Conservation (phyloP, 2,329 filamentous ascomycete genomes). For the Dichotomopilus funicola region DNA sequence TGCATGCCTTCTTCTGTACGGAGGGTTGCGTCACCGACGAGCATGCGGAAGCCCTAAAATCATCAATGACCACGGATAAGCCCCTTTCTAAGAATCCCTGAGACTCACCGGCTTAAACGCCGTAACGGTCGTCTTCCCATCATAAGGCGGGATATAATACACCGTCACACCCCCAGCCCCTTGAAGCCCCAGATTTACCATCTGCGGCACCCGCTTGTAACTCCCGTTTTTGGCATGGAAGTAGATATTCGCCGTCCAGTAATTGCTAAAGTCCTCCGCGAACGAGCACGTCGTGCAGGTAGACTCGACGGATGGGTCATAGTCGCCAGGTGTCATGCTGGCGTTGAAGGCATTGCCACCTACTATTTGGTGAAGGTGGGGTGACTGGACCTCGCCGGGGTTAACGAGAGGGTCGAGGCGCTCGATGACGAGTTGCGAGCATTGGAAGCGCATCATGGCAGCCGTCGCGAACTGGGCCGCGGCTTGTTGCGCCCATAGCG, state of each 20-base stretch:
- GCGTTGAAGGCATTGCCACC: conserved; percentile 32
- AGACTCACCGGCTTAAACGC: conserved; percentile 8
- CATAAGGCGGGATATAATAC: conserved; percentile 22
- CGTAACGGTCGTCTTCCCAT: conserved; percentile 15
- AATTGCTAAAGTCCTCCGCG: conserved; percentile 27
- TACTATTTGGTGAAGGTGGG: conserved; percentile 50
- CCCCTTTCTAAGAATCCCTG: background rate
- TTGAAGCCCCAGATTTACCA: conserved; percentile 9
- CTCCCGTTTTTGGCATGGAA: conserved; percentile 14
- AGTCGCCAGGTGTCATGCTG: conserved; percentile 27
- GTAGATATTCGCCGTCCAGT: conserved; percentile 18
- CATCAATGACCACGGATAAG: background rate
- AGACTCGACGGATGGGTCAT: background rate
- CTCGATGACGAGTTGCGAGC: conserved; percentile 6
- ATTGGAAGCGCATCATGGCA: conserved; percentile 13
- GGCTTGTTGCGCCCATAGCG: conserved; percentile 11
- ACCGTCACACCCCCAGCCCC: conserved; percentile 12
- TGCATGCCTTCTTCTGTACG: conserved; percentile 19
- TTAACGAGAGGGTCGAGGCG: conserved; percentile 6
- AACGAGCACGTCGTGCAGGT: conserved; percentile 21
- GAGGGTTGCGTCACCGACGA: conserved; percentile 19
- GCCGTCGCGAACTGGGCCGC: conserved; percentile 4
- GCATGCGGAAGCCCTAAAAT: conserved; percentile 27
- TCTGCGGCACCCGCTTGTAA: conserved; percentile 14
- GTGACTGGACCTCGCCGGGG: conserved; percentile 1